Percentiles rank a stretch among this genome's conserved stretches.
Conservation (phyloP, 345 rosid genomes). For the Eucalyptus polybractea region DNA sequence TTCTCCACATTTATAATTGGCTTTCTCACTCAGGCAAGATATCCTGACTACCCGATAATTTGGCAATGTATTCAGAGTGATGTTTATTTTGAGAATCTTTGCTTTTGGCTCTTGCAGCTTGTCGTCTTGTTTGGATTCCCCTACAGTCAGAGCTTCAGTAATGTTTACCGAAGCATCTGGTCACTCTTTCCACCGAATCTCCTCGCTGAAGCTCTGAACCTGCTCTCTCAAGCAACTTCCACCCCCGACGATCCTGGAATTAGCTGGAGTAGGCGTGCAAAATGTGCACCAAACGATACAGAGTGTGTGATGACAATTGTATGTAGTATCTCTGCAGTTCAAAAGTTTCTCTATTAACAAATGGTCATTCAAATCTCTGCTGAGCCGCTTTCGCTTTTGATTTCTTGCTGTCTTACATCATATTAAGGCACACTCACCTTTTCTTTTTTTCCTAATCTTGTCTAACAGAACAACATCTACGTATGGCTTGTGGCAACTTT, state of each 20-base stretch:
- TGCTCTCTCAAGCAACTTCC: constrained; percentile 57
- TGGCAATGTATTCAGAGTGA: not conserved
- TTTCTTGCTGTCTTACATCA: not conserved
- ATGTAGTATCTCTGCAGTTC: not conserved
- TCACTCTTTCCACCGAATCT: constrained; percentile 88
- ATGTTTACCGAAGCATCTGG: constrained; percentile 37
- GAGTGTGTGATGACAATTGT: constrained; percentile 74
- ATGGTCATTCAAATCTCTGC: not conserved
- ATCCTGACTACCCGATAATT: not conserved
- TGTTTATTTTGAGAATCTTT: not conserved
- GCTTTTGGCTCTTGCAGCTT: constrained; percentile 25
- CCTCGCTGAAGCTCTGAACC: constrained; percentile 44
- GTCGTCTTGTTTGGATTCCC: constrained; percentile 58
- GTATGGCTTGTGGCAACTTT: constrained; percentile 64
- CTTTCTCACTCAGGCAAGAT: constrained; percentile 71
- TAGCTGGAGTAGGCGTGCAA: constrained; percentile 65
- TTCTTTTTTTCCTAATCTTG: not conserved
- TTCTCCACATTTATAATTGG: constrained; percentile 78
- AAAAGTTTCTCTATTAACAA: not conserved
- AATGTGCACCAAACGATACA: constrained; percentile 38
- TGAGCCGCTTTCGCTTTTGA: not conserved
- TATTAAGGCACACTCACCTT: not conserved
- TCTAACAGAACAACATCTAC: constrained; percentile 70
- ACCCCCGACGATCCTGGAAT: constrained; percentile 72
- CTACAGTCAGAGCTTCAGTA: constrained; percentile 10